These are phyloP conservation scores for Hypoxylon crocopeplum DNA, from an alignment of 495 filamentous ascomycete species.

Conservation along the genomic window DNA sequence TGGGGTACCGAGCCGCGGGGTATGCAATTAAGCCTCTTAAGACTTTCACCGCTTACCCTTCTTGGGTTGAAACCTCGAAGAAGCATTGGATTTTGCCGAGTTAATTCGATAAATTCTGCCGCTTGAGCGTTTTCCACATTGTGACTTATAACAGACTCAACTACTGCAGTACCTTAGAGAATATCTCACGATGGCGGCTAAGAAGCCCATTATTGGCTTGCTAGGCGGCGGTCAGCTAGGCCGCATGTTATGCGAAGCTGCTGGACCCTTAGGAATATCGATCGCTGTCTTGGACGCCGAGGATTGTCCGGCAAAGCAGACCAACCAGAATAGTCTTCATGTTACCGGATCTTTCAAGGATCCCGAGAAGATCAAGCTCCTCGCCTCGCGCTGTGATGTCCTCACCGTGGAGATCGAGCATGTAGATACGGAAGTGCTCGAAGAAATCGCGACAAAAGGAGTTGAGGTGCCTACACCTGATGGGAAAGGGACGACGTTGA, in stretches of 20 bases:
- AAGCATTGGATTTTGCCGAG: no score
- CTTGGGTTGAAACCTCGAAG: conserved; percentile 1
- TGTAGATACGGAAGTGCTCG: conserved; percentile 89
- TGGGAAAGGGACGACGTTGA: conserved; percentile 44
- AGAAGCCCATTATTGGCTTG: conserved; percentile 30
- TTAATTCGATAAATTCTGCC: conserved; percentile 18
- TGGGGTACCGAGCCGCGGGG: conserved; percentile 10
- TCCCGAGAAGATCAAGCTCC: conserved; percentile 71
- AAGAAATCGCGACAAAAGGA: conserved; percentile 72
- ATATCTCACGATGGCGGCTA: conserved; percentile 9
- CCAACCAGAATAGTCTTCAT: conserved; percentile 75
- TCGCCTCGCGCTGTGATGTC: conserved; percentile 80
- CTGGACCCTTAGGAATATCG: conserved; percentile 83
- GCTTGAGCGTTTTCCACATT: conserved; percentile 7
- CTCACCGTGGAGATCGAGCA: conserved; percentile 98
- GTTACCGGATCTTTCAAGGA: conserved; percentile 88
- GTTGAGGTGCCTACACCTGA: conserved; percentile 56
- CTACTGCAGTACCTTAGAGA: not conserved
- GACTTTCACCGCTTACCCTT: conserved; percentile 7
- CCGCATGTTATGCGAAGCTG: conserved; percentile 93
- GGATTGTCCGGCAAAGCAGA: conserved; percentile 87
- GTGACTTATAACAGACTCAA: conserved; percentile 3
- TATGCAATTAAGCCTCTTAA: conserved; percentile 22
- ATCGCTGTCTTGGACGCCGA: conserved; percentile 81
- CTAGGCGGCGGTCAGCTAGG: conserved; percentile 75